Conservation (phyloP, 495 filamentous ascomycete genomes). For the Saxispiralis lemnorum region DNA sequence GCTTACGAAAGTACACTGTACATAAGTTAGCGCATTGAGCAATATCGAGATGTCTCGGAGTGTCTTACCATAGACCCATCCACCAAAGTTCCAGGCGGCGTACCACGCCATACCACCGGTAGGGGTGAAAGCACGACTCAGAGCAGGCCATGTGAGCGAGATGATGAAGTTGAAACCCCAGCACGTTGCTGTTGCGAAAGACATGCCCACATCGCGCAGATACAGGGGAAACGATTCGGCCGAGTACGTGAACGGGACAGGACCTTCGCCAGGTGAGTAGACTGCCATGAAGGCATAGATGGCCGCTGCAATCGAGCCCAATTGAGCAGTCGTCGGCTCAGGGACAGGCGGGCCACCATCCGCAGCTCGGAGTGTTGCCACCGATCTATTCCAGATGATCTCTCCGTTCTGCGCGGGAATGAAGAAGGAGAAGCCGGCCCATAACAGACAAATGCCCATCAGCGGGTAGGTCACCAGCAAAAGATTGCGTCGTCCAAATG, state of each 20-base stretch:
- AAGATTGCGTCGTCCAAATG: conserved; percentile 55
- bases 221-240: conserved; percentile 60
- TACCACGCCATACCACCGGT: conserved; percentile 46
- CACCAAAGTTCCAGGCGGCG: conserved; percentile 31
- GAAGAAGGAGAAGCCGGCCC: too few species aligned
- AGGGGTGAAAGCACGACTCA: conserved; percentile 36
- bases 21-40: too few species aligned
- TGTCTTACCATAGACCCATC: background rate
- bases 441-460: conserved; percentile 26
- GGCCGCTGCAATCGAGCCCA: background rate
- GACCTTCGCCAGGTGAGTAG: conserved; percentile 67
- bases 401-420: too few species aligned
- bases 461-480: conserved; percentile 73
- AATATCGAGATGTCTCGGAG: background rate
- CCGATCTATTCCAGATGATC: too few species aligned
- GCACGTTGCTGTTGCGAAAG: conserved; percentile 39
- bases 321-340: background rate
- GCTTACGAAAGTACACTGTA: too few species aligned
- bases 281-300: conserved; percentile 44
- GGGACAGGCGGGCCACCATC: too few species aligned
- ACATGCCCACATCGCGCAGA: conserved; percentile 17
- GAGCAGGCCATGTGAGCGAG: conserved; percentile 46
- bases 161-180: conserved; percentile 56
- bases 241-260: conserved; percentile 70
- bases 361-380: too few species aligned